phyloP scores from a whole-genome alignment of 2,329 filamentous ascomycete genomes.

The Aspergillus versicolor region DNA sequence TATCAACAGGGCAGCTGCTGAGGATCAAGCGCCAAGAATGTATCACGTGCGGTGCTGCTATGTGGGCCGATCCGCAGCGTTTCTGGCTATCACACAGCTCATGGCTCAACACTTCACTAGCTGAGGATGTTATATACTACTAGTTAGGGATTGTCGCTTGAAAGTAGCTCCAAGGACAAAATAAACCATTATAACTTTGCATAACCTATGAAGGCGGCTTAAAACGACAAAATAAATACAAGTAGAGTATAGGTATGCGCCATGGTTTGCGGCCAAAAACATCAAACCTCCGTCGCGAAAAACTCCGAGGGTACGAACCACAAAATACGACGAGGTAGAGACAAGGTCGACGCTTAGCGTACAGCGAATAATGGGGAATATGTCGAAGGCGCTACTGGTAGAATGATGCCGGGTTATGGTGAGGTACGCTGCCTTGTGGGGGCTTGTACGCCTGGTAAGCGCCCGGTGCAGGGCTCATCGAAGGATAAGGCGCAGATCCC shows the following conservation, averaged over 20 bases:
- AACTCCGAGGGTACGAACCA: background rate
- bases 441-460: constrained; percentile 41
- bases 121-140: background rate
- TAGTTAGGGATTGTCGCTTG: background rate
- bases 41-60: background rate
- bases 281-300: background rate
- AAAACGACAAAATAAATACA: constrained; percentile 3
- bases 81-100: background rate
- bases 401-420: constrained; percentile 39
- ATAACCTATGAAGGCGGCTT: background rate
- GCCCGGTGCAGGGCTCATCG: constrained; percentile 27
- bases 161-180: background rate
- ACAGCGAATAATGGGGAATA: background rate
- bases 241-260: background rate
- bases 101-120: background rate
- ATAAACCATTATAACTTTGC: background rate
- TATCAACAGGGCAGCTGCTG: background rate
- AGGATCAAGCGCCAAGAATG: background rate
- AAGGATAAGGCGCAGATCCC: constrained; percentile 34
- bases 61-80: background rate
- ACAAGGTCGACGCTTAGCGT: background rate
- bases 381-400: constrained; percentile 31
- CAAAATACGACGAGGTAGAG: background rate
- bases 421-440: constrained; percentile 28
- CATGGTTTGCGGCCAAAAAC: background rate